Evolutionary conservation across 1,284 basidiomycete species (phyloP), one percentile per base, ranked within the genome.

Genomic region (Marasmius sp.): DNA sequence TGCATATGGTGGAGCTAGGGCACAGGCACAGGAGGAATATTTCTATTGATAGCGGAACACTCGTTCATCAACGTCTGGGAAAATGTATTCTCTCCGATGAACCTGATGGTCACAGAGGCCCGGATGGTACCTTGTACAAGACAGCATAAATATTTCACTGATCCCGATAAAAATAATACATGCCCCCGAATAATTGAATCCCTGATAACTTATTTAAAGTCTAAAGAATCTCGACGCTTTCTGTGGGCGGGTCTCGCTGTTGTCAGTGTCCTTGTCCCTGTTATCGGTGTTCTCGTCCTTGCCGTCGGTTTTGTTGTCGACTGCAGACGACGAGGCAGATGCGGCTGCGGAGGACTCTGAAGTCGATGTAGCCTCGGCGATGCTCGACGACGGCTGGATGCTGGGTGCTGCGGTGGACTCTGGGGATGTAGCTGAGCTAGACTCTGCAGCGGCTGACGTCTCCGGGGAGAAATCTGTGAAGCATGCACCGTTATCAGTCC

Each of bases 401-500:
- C 27, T 6, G 45, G 20, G 27, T 8, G 20, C 33, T 9, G 18
- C 16, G 7, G 37, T 9, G 11, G 55, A 37, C 16, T 12, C 11
- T 11, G 38, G 5, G 22, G 10, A 9, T 9, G 41, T 16, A 37
- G 33, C 27, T 39, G 36, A 14, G 33, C 10, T 34, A 7, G 37
- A 33, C 11, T 27, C 47, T 16, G 57, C 34, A n/a, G 22, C n/a
- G 49, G 62, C 57, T 34, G 27, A 27, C 5, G 27, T 27, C 27
- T 27, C 27, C 27, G 27, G 27, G 27, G 27, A 27, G 27, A 57
- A 58, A 27, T 38, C 37, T 20, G 54, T 62, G 51, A 60, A 65
- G 58, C 75, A 75, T 1, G 68, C 67, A 18, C 75, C 75, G 8
- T 69, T 59, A 56, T 76, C 71, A 10, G 64, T 65, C 74, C 72